Evolutionary conservation across 2,329 filamentous ascomycete genomes (phyloP), one percentile per base, ranked within the genome.

Genomic region (Chalaropsis thielavioides): DNA sequence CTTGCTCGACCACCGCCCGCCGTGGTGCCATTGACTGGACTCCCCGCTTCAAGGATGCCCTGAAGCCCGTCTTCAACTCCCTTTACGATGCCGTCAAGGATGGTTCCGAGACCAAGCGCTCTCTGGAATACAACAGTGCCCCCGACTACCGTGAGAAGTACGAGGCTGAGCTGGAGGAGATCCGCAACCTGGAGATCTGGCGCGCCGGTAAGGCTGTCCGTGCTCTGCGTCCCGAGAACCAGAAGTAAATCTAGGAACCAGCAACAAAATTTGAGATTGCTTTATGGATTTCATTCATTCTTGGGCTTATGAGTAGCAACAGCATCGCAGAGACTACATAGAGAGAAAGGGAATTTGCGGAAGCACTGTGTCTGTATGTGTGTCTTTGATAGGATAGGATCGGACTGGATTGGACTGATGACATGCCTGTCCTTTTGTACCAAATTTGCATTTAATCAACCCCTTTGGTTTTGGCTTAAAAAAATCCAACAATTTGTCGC

Each of bases 11-110:
- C 76, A 99, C 94, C 67, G 94, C 94, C 75, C 90, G 94, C 75
- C 92, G 94, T 76, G 94, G 94, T 79, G 94, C 94, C 80, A 95
- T 99, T 76, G 94, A 99, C 85, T 99, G 94, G 94, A 92, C 88
- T 76, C 87, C 87, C 78, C 84, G 83, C 76, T 99, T 99, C 90
- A 96, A 96, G 89, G 89, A 92, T 72, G 91, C 89, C 75, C 85
- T 99, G 75, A 97, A 97, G 88, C 94, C 94, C 74, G 88, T 99
- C 75, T 99, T 99, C 85, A 92, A 96, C 81, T 83, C 89, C 74
- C 88, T 99, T 68, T 99, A 99, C 82, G 88, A 95, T 79, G 87
- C 88, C 69, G 94, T 99, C 75, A 85, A 85, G 78, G 85, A 91
- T 73, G 94, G 94, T 75, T 86, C 84, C 74, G 94, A 99, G 88